A percentile compares a stretch with the other conserved stretches of the same genome.
Conservation (phyloP, 23 red algal genomes). For the Gracilariopsis chorda region DNA sequence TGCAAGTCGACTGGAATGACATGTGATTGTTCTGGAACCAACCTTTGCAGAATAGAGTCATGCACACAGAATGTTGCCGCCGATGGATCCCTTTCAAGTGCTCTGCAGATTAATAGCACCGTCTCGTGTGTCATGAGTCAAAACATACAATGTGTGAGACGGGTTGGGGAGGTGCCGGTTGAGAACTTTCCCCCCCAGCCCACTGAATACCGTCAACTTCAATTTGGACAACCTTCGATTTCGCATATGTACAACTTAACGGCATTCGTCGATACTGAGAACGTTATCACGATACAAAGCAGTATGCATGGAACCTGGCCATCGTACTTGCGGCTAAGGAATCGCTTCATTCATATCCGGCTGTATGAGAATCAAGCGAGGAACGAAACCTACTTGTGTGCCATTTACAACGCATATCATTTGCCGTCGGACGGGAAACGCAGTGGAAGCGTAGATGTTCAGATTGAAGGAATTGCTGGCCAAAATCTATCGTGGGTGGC, state of each 20-base stretch:
- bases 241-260: slow-evolving; percentile 14
- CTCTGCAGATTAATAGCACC: not conserved
- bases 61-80: not conserved
- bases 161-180: not conserved
- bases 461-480: not conserved
- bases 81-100: not conserved
- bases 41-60: slow-evolving; percentile 8
- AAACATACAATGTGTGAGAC: slow-evolving; percentile 29
- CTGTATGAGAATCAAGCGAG: slow-evolving; percentile 7
- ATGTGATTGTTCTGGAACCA: slow-evolving; percentile 27
- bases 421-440: not conserved
- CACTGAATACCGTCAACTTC: slow-evolving; percentile 7
- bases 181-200: not conserved
- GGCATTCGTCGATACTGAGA: not conserved
- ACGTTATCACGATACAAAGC: not conserved
- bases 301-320: slow-evolving; percentile 11
- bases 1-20: slow-evolving; percentile 9
- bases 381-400: not conserved
- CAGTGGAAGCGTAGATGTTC: not conserved
- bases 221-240: not conserved
- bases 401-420: slow-evolving; percentile 26
- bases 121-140: slow-evolving; percentile 1
- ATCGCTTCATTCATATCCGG: slow-evolving; percentile 5
- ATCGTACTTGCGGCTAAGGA: not conserved
- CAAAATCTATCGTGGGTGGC: not conserved